phyloP scores from a whole-genome alignment of 305 asterid species.

The Solanum chacoense region DNA sequence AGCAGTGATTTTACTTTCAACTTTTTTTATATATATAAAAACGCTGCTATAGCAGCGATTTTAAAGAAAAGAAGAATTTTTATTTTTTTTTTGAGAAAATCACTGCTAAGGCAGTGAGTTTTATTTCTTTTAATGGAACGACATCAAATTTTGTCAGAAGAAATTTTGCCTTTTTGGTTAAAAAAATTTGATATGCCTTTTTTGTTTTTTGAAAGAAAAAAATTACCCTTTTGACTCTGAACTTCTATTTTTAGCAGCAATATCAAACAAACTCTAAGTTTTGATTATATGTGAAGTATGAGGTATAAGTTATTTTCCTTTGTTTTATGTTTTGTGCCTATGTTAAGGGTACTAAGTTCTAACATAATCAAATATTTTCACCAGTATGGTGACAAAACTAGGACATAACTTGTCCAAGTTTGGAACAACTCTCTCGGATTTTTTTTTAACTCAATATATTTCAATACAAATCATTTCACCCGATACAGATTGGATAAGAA shows the following conservation, averaged over 20 bases:
- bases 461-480: not conserved
- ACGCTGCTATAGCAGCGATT: too few relatives aligned
- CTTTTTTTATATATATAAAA: too few relatives aligned
- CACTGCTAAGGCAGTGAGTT: too few relatives aligned
- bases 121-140: not conserved
- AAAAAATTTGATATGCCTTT: too few relatives aligned
- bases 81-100: not conserved
- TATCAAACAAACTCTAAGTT: not conserved
- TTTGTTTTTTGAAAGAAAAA: too few relatives aligned
- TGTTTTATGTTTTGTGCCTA: not conserved
- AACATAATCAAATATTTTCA: not conserved
- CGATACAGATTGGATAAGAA: not conserved
- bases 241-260: too few relatives aligned
- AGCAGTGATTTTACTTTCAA: too few relatives aligned
- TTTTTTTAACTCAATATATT: not conserved
- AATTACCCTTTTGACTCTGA: fast-evolving
- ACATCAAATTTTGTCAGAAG: not conserved
- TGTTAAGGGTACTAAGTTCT: not conserved
- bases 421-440: not conserved
- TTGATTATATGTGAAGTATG: not conserved
- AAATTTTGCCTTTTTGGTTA: not conserved
- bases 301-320: not conserved
- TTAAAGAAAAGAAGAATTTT: not conserved
- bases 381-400: not conserved
- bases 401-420: not conserved